A percentile compares a stretch with the other conserved stretches of the same genome.
phyloP scores from a whole-genome alignment of 179 eudicot genomes.

The Pouteria campechiana region DNA sequence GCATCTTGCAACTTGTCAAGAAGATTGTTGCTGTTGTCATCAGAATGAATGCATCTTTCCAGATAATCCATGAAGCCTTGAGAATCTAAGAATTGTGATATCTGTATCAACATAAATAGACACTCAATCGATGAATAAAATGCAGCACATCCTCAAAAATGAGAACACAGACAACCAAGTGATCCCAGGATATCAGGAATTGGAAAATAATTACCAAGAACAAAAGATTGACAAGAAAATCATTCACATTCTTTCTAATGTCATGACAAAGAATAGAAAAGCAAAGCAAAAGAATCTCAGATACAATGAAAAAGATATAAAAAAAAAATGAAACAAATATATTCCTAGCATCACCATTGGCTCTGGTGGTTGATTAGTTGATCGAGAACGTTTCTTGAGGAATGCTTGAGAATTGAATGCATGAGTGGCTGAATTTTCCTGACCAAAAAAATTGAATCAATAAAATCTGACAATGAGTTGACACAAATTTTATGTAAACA shows the following conservation, averaged over 20 bases:
- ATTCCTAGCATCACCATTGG: slow-evolving; percentile 50
- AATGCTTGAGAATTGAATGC: slow-evolving; percentile 94
- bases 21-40: slow-evolving; percentile 62
- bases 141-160: too few species aligned
- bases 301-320: not conserved
- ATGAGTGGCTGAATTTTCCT: slow-evolving; percentile 92
- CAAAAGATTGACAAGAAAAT: too few species aligned
- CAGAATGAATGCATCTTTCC: slow-evolving; percentile 80
- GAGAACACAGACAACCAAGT: too few species aligned
- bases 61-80: slow-evolving; percentile 96
- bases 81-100: slow-evolving; percentile 83
- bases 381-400: slow-evolving; percentile 90
- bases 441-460: slow-evolving; percentile 11
- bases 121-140: too few species aligned
- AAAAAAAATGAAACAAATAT: not conserved
- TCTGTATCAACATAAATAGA: slow-evolving; percentile 31
- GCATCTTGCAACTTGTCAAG: slow-evolving; percentile 99
- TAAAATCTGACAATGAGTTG: not conserved
- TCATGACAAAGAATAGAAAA: slow-evolving; percentile 2
- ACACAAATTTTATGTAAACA: not conserved
- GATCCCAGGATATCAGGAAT: too few species aligned
- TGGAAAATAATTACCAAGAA: too few species aligned
- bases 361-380: slow-evolving; percentile 81
- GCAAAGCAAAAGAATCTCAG: not conserved
- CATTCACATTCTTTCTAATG: too few species aligned